A percentile compares a stretch with the other conserved stretches of the same genome.
Conservation (phyloP, 352 stramenopile genomes). For the Pythium guiyangense region DNA sequence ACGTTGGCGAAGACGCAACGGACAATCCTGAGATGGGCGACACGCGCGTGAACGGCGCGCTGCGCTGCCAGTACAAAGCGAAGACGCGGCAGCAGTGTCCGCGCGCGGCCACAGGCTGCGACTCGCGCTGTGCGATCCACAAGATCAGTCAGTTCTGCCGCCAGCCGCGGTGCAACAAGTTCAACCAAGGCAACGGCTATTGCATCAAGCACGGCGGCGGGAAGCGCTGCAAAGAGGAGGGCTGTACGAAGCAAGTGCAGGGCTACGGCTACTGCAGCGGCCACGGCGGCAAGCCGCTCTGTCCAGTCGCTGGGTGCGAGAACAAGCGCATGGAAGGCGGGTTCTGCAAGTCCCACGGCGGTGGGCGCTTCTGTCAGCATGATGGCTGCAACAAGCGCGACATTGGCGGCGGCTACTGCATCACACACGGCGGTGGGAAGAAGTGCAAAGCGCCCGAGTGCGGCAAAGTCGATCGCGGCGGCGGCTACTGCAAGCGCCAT, state of each 20-base stretch:
- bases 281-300: constrained; percentile 77
- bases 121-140: constrained; percentile 73
- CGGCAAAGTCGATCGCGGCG: constrained; percentile 75
- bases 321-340: constrained; percentile 86
- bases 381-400: constrained; percentile 76
- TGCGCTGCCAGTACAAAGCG: constrained; percentile 67
- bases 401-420: constrained; percentile 84
- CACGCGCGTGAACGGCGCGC: constrained; percentile 21
- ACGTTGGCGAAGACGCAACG: constrained; percentile 11
- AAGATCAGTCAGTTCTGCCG: constrained; percentile 86
- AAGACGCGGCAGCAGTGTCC: constrained; percentile 66
- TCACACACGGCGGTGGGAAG: constrained; percentile 84
- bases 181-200: constrained; percentile 81
- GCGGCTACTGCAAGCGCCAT: constrained; percentile 78
- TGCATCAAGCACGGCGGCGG: constrained; percentile 84
- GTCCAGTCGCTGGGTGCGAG: constrained; percentile 64
- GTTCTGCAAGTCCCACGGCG: constrained; percentile 84
- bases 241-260: constrained; percentile 80
- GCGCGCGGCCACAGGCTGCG: constrained; percentile 57
- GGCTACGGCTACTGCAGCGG: constrained; percentile 82
- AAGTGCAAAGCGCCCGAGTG: constrained; percentile 70
- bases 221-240: constrained; percentile 79
- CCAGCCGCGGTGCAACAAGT: constrained; percentile 73
- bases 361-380: constrained; percentile 71
- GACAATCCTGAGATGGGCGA: constrained; percentile 19